Percentiles rank a stretch among this genome's conserved stretches.
Evolutionary conservation across 352 stramenopile genomes (phyloP).

Genomic region (Thalassiosira oceanica): DNA sequence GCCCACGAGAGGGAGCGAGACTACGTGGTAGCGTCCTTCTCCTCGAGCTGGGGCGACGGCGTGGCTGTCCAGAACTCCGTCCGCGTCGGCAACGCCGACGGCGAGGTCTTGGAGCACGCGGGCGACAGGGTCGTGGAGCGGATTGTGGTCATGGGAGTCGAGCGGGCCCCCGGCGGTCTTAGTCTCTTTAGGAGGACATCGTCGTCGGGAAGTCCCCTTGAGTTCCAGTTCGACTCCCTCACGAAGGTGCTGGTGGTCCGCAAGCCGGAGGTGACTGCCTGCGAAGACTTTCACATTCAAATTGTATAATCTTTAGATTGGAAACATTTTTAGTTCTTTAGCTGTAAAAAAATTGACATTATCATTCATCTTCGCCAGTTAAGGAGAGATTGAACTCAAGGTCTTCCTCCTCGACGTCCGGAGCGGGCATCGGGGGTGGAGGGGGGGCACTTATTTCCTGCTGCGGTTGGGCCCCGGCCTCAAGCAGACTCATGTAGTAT

Average conservation of each 20-base stretch:
- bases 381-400: too few species aligned
- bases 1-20: constrained; percentile 61
- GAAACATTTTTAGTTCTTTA: too few species aligned
- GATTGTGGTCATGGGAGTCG: constrained; percentile 75
- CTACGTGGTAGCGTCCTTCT: constrained; percentile 66
- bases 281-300: too few species aligned
- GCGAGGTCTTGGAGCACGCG: constrained; percentile 17
- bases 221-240: constrained; percentile 62
- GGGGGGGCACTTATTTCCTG: too few species aligned
- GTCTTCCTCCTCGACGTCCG: constrained; percentile 40
- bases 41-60: constrained; percentile 34
- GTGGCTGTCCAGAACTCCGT: constrained; percentile 58
- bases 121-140: constrained; percentile 65
- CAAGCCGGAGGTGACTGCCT: constrained; percentile 66
- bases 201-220: too few species aligned
- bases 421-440: constrained; percentile 17
- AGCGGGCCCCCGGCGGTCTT: too few species aligned
- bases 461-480: too few species aligned
- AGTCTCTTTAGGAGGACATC: too few species aligned
- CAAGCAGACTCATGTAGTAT: too few species aligned
- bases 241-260: constrained; percentile 70
- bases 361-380: too few species aligned
- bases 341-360: too few species aligned
- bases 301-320: too few species aligned
- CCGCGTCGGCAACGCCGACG: constrained; percentile 43